Evolutionary conservation across 2,329 filamentous ascomycete genomes (phyloP).

Genomic region (Fusarium drepaniforme): DNA sequence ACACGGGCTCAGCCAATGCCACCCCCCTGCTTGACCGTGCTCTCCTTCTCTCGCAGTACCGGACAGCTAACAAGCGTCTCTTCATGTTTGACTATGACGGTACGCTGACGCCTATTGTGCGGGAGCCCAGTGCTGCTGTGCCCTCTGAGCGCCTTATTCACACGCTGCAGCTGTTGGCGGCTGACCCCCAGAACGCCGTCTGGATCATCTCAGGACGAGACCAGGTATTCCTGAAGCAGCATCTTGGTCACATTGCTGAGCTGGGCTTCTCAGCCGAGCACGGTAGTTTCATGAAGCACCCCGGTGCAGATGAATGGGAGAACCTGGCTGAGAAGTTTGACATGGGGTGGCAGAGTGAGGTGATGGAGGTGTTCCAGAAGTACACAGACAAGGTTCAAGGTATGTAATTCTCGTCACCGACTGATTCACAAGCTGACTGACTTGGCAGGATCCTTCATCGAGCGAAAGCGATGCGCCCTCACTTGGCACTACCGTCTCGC

Average conservation of each 20-base stretch:
- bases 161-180: slow-evolving; percentile 82
- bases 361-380: slow-evolving; percentile 85
- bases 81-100: slow-evolving; percentile 99
- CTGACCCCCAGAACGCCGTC: slow-evolving; percentile 86
- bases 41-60: slow-evolving; percentile 79
- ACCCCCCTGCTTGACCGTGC: slow-evolving; percentile 87
- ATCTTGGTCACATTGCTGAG: slow-evolving; percentile 90
- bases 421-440: slow-evolving; percentile 8
- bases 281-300: slow-evolving; percentile 92
- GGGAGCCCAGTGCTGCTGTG: slow-evolving; percentile 88
- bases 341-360: slow-evolving; percentile 93
- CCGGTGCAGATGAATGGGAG: slow-evolving; percentile 82
- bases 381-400: slow-evolving; percentile 90
- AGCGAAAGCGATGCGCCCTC: slow-evolving; percentile 91
- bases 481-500: slow-evolving; percentile 98
- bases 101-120: slow-evolving; percentile 94
- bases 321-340: slow-evolving; percentile 88
- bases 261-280: slow-evolving; percentile 98
- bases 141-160: slow-evolving; percentile 86
- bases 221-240: slow-evolving; percentile 89
- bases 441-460: slow-evolving; percentile 84
- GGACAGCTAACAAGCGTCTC: slow-evolving; percentile 79
- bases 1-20: slow-evolving; percentile 78
- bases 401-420: slow-evolving; percentile 52
- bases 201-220: slow-evolving; percentile 99